Evolutionary conservation across 345 rosid genomes (phyloP), one percentile per base, ranked within the genome.

Genomic region (Eucalyptus pumila): DNA sequence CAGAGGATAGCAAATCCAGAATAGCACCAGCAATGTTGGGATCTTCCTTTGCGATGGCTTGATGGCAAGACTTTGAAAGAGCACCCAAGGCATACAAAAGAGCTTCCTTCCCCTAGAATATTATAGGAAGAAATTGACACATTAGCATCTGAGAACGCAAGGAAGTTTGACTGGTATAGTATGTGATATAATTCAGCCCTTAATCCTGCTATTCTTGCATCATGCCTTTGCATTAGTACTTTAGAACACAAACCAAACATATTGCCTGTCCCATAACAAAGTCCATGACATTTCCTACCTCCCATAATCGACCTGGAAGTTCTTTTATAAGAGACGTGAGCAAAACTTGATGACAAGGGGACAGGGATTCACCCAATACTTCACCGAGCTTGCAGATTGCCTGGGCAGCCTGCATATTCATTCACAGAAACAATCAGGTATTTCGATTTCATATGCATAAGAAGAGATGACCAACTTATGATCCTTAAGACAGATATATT

Each of bases 261-360:
- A 76, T 76, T 21, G 47, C 85, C 85, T 40, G 47, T 76, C 85
- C 85, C 44, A 37, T 76, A 76, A 42, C 44, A 76, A 76, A 76
- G 47, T 76, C 85, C 47, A 76, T 40, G 76, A 65, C 76, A 65
- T 14, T n/a, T 76, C 90, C 21, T 87, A 97, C 99, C 98, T 97
- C 99, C 99, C 99, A 97, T 89, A 97, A 90, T 86, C 96, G 98
- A 89, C 99, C 98, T 56, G 96, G 99, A 90, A 97, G 87, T 93
- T 97, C 99, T 92, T 94, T 94, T 92, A 94, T 87, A 58, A 96
- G 95, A 90, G 96, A 93, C 24, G 93, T 91, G 80, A 96, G 95
- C 89, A 97, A 93, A 89, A 89, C 90, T 88, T 85, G 91, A 88
- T 96, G 94, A 90, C 92, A 89, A 65, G 96, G 90, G 48, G 98